Conservation (phyloP, 768 basidiomycete genomes). For the Pisolithus orientalis region DNA sequence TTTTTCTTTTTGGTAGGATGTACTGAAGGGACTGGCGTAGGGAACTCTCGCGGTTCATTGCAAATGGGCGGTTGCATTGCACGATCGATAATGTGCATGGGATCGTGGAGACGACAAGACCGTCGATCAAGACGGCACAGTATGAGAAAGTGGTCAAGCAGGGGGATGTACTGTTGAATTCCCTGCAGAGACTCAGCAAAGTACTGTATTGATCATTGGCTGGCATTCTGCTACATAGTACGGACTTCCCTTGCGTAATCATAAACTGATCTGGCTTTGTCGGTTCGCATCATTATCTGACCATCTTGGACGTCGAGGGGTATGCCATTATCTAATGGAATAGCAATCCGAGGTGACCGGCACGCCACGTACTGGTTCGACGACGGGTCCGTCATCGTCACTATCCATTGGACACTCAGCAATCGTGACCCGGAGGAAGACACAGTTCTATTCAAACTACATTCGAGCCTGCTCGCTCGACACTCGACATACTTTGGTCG, state of each 20-base stretch:
- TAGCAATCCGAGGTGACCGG: no score
- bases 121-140: slow-evolving; percentile 71
- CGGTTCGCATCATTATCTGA: not conserved
- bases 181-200: slow-evolving; percentile 84
- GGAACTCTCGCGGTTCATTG: slow-evolving; percentile 90
- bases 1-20: no score
- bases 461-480: no score
- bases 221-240: not conserved
- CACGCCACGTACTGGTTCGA: no score
- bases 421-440: no score
- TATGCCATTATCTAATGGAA: no score
- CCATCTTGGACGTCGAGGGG: no score
- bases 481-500: no score
- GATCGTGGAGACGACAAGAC: slow-evolving; percentile 85
- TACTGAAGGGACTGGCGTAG: slow-evolving; percentile 30
- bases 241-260: no score
- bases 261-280: not conserved
- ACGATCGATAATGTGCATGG: slow-evolving; percentile 94
- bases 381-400: no score
- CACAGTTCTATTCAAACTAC: no score
- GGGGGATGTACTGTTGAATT: slow-evolving; percentile 84
- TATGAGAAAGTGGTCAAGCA: slow-evolving; percentile 88
- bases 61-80: slow-evolving; percentile 75
- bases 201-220: slow-evolving; percentile 52
- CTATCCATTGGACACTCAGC: no score